Conservation (phyloP, 345 rosid genomes). For the Gossypium rotundifolium region DNA sequence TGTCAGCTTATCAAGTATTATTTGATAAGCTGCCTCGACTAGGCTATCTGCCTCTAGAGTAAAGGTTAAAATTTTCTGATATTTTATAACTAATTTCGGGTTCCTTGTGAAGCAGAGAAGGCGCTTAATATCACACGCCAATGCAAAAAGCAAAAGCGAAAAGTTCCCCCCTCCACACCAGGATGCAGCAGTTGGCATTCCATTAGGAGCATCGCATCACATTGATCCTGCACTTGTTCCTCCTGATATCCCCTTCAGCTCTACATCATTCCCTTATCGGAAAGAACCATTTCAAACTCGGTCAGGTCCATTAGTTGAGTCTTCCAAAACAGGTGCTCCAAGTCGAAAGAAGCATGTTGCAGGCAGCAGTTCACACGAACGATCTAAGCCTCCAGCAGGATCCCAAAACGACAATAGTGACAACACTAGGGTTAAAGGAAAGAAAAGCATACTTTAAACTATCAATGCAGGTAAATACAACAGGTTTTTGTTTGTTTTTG, state of each 20-base stretch:
- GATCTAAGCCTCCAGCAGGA: conserved; percentile 30
- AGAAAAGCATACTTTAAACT: conserved; percentile 34
- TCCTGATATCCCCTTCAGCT: conserved; percentile 45
- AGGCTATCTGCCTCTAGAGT: no score
- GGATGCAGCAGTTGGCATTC: conserved; percentile 68
- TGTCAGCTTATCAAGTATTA: background rate
- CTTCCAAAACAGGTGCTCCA: conserved; percentile 32
- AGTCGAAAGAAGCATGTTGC: conserved; percentile 50
- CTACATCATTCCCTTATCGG: conserved; percentile 40
- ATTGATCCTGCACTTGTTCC: conserved; percentile 43
- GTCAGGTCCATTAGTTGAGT: conserved; percentile 62
- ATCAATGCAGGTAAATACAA: background rate
- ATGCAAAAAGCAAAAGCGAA: conserved; percentile 57
- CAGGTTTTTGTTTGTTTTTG: conserved; percentile 18
- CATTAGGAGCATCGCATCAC: conserved; percentile 55
- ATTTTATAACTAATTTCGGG: background rate
- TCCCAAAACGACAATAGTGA: conserved; percentile 37
- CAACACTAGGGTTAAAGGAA: conserved; percentile 40
- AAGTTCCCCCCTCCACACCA: conserved; percentile 74
- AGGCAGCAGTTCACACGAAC: conserved; percentile 26
- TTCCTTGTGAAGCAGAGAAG: conserved; percentile 43
- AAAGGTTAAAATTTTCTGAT: background rate
- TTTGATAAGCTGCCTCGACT: background rate
- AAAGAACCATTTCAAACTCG: conserved; percentile 52
- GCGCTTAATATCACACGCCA: conserved; percentile 61